Percentiles rank a stretch among this genome's conserved stretches.
Evolutionary conservation across 352 stramenopile species (phyloP).

Genomic region (Peronosclerospora sorghi): DNA sequence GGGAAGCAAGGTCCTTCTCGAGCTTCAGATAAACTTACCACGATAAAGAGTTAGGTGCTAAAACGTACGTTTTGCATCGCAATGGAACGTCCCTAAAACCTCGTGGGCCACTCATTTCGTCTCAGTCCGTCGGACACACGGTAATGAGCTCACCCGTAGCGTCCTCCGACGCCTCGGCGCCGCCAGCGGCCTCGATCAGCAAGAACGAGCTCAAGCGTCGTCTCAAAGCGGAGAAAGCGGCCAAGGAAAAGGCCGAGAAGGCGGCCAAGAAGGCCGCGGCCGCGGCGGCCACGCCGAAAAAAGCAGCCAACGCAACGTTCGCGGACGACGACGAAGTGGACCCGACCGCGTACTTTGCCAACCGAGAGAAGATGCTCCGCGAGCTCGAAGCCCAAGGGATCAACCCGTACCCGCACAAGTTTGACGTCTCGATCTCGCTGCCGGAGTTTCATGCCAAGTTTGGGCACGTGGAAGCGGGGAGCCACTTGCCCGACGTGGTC

Average conservation of each 20-base stretch:
- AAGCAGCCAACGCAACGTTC: conserved; percentile 21
- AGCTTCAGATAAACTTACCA: no score
- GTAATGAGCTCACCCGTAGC: no score
- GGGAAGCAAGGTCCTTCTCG: no score
- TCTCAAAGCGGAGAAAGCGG: conserved; percentile 92
- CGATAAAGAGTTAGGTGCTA: no score
- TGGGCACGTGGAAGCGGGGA: conserved; percentile 63
- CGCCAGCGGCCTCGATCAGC: conserved; percentile 48
- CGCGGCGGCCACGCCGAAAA: conserved; percentile 73
- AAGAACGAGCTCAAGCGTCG: conserved; percentile 99
- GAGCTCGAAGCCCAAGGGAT: conserved; percentile 86
- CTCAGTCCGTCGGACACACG: no score
- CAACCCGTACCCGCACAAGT: conserved; percentile 99
- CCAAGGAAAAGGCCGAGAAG: conserved; percentile 82
- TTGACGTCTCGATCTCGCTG: conserved; percentile 89
- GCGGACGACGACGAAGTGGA: conserved; percentile 93
- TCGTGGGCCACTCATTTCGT: no score
- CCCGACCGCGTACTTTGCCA: conserved; percentile 96
- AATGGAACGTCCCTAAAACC: no score
- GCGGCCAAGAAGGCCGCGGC: conserved; percentile 86
- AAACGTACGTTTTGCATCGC: no score
- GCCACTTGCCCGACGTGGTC: conserved; percentile 58
- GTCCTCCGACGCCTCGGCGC: conserved; percentile 2
- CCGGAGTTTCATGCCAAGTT: conserved; percentile 92
- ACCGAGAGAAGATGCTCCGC: conserved; percentile 85